A percentile compares a stretch with the other conserved stretches of the same genome.
Conservation (phyloP, 352 stramenopile genomes). For the Pythium phragmitis region DNA sequence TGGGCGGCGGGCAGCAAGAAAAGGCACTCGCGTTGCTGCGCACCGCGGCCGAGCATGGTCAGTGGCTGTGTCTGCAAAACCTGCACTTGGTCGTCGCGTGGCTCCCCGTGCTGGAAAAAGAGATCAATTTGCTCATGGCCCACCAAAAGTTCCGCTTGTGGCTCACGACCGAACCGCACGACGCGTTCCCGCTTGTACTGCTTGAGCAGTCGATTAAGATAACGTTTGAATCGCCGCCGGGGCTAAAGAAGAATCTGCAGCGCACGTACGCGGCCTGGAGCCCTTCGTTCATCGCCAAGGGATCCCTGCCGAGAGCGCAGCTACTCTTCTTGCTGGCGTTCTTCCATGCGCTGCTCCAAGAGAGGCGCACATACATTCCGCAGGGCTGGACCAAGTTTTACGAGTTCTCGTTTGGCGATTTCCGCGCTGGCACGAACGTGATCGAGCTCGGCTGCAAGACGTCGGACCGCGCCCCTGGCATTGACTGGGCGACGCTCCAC, state of each 20-base stretch:
- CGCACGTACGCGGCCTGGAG: slow-evolving; percentile 90
- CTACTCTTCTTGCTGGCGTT: slow-evolving; percentile 89
- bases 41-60: slow-evolving; percentile 70
- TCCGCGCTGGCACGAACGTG: slow-evolving; percentile 90
- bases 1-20: slow-evolving; percentile 94
- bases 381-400: slow-evolving; percentile 97
- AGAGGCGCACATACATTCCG: slow-evolving; percentile 91
- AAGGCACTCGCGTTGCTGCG: slow-evolving; percentile 86
- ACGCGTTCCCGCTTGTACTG: slow-evolving; percentile 89
- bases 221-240: slow-evolving; percentile 94
- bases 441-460: slow-evolving; percentile 78
- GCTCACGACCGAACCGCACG: slow-evolving; percentile 93
- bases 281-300: slow-evolving; percentile 64
- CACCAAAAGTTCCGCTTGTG: slow-evolving; percentile 93
- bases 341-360: slow-evolving; percentile 88
- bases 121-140: slow-evolving; percentile 65
- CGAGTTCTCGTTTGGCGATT: slow-evolving; percentile 94
- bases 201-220: slow-evolving; percentile 94
- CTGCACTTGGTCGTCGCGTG: slow-evolving; percentile 94
- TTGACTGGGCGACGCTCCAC: slow-evolving; percentile 92
- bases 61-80: slow-evolving; percentile 97
- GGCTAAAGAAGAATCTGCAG: slow-evolving; percentile 96
- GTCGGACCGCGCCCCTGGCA: slow-evolving; percentile 29
- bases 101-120: slow-evolving; percentile 92
- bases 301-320: slow-evolving; percentile 47